Percentiles rank a stretch among this genome's conserved stretches.
These are phyloP conservation scores for Saccharomycopsis sp. DNA, from an alignment of 805 yeast species.

Conservation along the genomic window DNA sequence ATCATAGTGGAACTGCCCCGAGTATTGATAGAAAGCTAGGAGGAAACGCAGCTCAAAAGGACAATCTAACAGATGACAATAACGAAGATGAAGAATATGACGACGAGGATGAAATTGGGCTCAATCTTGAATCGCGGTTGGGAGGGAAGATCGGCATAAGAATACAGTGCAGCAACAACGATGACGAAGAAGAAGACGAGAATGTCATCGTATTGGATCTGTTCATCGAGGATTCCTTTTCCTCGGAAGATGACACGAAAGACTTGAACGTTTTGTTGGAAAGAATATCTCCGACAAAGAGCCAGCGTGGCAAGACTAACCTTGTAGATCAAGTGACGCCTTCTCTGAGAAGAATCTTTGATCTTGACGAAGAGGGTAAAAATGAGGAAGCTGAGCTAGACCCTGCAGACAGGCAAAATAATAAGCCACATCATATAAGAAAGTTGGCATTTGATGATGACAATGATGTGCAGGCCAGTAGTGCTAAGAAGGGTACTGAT, in stretches of 20 bases:
- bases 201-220: background rate
- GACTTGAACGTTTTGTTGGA: slow-evolving; percentile 7
- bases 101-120: background rate
- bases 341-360: slow-evolving; percentile 1
- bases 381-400: background rate
- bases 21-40: background rate
- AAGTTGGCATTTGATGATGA: slow-evolving; percentile 1
- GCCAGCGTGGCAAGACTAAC: background rate
- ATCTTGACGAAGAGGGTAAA: background rate
- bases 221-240: slow-evolving; percentile 6
- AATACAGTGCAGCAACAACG: background rate
- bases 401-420: background rate
- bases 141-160: background rate
- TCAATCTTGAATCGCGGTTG: background rate
- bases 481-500: background rate
- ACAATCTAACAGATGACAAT: no score
- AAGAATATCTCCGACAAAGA: slow-evolving; percentile 9
- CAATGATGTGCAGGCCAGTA: background rate
- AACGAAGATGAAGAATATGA: background rate
- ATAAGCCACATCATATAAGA: slow-evolving; percentile 2
- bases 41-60: no score
- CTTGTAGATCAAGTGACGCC: slow-evolving; percentile 1
- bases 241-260: background rate
- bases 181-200: background rate
- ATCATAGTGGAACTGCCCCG: background rate